Evolutionary conservation across 805 yeast genomes (phyloP).

Genomic region (Barnettozyma salicaria): DNA sequence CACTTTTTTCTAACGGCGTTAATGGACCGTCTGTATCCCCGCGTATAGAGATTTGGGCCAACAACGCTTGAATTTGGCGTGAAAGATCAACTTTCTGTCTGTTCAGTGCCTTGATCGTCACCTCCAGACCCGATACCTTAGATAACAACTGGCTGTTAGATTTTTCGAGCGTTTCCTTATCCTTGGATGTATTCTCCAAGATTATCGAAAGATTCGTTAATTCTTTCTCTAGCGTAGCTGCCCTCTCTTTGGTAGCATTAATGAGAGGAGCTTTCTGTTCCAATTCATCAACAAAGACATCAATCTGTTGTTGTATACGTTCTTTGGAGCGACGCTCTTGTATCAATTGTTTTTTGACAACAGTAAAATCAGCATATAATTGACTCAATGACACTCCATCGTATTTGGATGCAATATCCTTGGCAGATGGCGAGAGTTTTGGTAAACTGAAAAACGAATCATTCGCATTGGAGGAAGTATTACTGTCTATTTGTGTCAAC

Average conservation of each 20-base stretch:
- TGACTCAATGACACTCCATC: conserved; percentile 59
- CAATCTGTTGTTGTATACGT: conserved; percentile 63
- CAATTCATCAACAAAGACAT: conserved; percentile 65
- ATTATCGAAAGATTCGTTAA: conserved; percentile 47
- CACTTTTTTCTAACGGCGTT: conserved; percentile 56
- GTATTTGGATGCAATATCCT: conserved; percentile 41
- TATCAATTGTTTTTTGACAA: conserved; percentile 57
- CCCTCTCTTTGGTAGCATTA: conserved; percentile 55
- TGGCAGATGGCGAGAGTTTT: conserved; percentile 51
- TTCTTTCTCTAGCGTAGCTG: conserved; percentile 50
- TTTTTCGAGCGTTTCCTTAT: conserved; percentile 35
- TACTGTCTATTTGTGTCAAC: conserved; percentile 25
- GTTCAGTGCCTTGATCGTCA: conserved; percentile 36
- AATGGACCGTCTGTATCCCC: conserved; percentile 55
- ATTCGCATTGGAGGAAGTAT: conserved; percentile 8
- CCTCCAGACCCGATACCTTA: conserved; percentile 29
- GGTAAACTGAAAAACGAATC: conserved; percentile 22
- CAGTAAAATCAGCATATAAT: conserved; percentile 56
- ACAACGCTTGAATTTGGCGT: conserved; percentile 69
- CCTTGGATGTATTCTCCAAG: conserved; percentile 48
- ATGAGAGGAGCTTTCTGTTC: conserved; percentile 76
- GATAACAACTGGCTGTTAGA: conserved; percentile 19
- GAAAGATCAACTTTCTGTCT: conserved; percentile 68
- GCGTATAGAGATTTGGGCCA: conserved; percentile 58
- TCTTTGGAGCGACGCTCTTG: conserved; percentile 69